phyloP scores from a whole-genome alignment of 2,329 filamentous ascomycete species.

The Fusarium tricinctum region DNA sequence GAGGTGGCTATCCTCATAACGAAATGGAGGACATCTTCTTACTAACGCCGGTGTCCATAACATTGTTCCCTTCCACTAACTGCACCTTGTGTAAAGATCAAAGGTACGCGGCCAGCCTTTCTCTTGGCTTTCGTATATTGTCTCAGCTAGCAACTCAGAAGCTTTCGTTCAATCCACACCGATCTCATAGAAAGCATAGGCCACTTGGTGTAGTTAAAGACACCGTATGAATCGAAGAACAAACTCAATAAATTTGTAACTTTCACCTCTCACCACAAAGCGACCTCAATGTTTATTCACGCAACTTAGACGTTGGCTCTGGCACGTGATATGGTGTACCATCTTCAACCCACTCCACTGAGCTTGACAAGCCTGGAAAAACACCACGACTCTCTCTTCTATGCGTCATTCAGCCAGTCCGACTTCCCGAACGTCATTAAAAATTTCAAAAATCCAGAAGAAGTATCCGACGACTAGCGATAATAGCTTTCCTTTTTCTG shows the following conservation, averaged over 20 bases:
- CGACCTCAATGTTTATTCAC: neutral
- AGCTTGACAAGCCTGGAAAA: constrained; percentile 23
- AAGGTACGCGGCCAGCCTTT: no score
- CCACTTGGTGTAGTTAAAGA: neutral
- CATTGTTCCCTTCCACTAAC: no score
- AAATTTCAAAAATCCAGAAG: constrained; percentile 1
- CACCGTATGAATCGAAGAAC: neutral
- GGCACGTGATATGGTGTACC: constrained; percentile 34
- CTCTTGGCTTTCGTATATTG: neutral
- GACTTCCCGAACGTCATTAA: constrained; percentile 17
- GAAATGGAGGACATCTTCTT: neutral
- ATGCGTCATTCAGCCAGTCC: constrained; percentile 37
- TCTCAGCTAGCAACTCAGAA: neutral
- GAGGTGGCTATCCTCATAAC: no score
- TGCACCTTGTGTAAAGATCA: neutral
- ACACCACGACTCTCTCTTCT: constrained; percentile 33
- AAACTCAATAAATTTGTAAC: neutral
- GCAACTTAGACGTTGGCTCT: constrained; percentile 1
- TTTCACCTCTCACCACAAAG: neutral
- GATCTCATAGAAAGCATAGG: neutral
- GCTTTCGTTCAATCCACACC: neutral
- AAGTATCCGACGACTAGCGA: constrained; percentile 3
- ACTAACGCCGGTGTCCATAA: neutral
- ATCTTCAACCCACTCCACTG: constrained; percentile 32
- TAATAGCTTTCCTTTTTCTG: neutral